phyloP scores from a whole-genome alignment of 306 rosid genomes.

The Prunus campanulata region DNA sequence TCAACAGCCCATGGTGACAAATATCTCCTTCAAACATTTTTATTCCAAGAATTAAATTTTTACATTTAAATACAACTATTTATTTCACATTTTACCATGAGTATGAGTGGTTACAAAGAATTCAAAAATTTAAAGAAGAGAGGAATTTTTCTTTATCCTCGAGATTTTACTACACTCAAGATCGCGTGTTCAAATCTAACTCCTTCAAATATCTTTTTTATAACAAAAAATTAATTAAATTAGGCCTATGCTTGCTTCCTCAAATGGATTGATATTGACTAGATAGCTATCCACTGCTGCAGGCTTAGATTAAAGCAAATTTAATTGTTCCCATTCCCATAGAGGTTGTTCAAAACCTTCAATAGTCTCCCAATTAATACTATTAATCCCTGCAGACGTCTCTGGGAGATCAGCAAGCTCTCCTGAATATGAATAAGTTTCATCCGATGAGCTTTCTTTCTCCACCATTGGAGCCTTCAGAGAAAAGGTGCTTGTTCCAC shows the following conservation, averaged over 20 bases:
- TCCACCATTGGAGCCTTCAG: slow-evolving; percentile 12
- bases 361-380: slow-evolving; percentile 25
- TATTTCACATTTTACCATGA: background rate
- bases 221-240: background rate
- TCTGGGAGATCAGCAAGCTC: slow-evolving; percentile 13
- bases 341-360: slow-evolving; percentile 32
- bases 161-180: too few species aligned
- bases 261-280: too few species aligned
- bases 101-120: background rate
- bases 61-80: background rate
- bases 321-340: slow-evolving; percentile 58
- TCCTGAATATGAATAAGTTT: slow-evolving; percentile 30
- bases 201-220: too few species aligned
- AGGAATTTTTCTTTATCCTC: too few species aligned
- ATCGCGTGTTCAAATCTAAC: too few species aligned
- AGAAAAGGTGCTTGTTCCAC: slow-evolving; percentile 12
- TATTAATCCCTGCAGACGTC: slow-evolving; percentile 19
- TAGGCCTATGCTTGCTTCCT: background rate
- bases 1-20: too few species aligned
- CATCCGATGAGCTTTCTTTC: slow-evolving; percentile 38
- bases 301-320: slow-evolving; percentile 30
- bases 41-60: too few species aligned
- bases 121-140: too few species aligned
- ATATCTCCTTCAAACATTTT: background rate
- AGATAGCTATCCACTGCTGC: background rate